Conservation (phyloP, 2,329 filamentous ascomycete genomes). For the Aspergillus hortae region DNA sequence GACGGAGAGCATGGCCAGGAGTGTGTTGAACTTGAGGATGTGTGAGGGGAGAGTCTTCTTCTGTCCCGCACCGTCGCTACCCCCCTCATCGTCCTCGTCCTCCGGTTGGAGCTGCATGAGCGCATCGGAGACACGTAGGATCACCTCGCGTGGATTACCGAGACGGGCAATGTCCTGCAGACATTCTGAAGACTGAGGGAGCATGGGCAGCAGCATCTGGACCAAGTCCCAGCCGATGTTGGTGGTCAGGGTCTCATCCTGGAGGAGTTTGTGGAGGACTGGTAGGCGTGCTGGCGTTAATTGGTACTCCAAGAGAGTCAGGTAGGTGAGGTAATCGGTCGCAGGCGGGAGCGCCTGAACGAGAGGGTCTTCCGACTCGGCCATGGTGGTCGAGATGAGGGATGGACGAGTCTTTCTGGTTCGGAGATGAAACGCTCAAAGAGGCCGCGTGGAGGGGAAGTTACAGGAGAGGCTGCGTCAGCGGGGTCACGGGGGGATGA, state of each 20-base stretch:
- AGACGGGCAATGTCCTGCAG: conserved; percentile 59
- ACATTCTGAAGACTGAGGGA: conserved; percentile 57
- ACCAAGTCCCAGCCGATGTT: conserved; percentile 67
- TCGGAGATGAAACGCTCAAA: not conserved
- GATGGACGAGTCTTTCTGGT: conserved; percentile 2
- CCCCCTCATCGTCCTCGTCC: conserved; percentile 31
- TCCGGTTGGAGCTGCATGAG: conserved; percentile 54
- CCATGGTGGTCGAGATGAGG: conserved; percentile 17
- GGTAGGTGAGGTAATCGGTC: conserved; percentile 64
- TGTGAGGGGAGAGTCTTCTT: conserved; percentile 21
- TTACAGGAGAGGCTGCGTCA: not conserved
- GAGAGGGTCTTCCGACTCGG: conserved; percentile 46
- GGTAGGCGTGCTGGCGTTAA: conserved; percentile 57
- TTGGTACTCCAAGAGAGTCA: conserved; percentile 64
- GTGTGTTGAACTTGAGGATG: conserved; percentile 40
- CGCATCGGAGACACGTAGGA: conserved; percentile 61
- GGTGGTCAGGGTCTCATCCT: conserved; percentile 58
- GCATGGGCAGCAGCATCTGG: conserved; percentile 57
- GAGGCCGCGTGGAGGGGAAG: not conserved
- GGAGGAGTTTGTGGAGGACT: conserved; percentile 55
- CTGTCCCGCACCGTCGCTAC: conserved; percentile 19
- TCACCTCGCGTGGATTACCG: conserved; percentile 63
- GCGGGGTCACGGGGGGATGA: not conserved
- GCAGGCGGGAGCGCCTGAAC: conserved; percentile 58
- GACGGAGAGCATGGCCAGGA: conserved; percentile 51